Conservation (phyloP, 1,139 yeast genomes). For the Blastobotrys capitulatus region DNA sequence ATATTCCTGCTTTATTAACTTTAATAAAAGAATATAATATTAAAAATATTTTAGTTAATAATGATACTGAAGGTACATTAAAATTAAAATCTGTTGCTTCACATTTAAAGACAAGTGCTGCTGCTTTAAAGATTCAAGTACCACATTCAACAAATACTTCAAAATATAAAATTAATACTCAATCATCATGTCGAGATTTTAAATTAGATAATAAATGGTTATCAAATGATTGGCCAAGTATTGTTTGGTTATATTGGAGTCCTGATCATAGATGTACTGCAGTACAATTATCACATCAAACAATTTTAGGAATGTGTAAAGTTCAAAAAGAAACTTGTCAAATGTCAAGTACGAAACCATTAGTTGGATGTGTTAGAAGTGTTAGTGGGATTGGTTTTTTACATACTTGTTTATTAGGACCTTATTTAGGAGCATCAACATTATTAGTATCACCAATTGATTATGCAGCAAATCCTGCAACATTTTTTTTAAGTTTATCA, state of each 20-base stretch:
- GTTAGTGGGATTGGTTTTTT: slow-evolving; percentile 82
- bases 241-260: slow-evolving; percentile 65
- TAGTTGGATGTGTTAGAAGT: slow-evolving; percentile 84
- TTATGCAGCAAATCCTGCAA: slow-evolving; percentile 68
- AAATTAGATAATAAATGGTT: slow-evolving; percentile 29
- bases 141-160: slow-evolving; percentile 63
- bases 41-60: slow-evolving; percentile 68
- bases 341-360: slow-evolving; percentile 62
- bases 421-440: slow-evolving; percentile 82
- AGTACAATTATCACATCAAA: slow-evolving; percentile 56
- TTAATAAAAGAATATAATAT: slow-evolving; percentile 68
- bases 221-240: slow-evolving; percentile 36
- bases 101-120: slow-evolving; percentile 52
- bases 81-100: slow-evolving; percentile 66
- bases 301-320: slow-evolving; percentile 74
- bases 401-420: slow-evolving; percentile 76
- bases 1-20: slow-evolving; percentile 61
- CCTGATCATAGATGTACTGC: slow-evolving; percentile 70
- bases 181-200: slow-evolving; percentile 42
- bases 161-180: slow-evolving; percentile 54
- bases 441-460: slow-evolving; percentile 74
- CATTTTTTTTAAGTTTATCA: slow-evolving; percentile 67
- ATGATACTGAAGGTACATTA: slow-evolving; percentile 60
- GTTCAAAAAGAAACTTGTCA: slow-evolving; percentile 90
- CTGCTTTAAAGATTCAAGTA: slow-evolving; percentile 39